phyloP scores from a whole-genome alignment of 2,329 filamentous ascomycete species.

The Acephala macrosclerotiorum region DNA sequence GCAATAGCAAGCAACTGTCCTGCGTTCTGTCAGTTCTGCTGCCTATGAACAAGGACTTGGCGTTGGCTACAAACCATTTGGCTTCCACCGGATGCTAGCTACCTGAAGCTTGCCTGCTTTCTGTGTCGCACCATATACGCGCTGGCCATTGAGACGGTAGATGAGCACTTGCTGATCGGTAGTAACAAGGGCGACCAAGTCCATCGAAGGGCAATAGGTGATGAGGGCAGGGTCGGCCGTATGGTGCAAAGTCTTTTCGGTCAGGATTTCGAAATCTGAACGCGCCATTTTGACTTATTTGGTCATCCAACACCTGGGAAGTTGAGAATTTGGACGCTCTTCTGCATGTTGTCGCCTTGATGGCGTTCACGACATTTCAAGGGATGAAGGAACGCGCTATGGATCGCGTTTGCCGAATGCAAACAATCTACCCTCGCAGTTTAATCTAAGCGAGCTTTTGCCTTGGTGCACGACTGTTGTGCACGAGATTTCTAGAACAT shows the following conservation, averaged over 20 bases:
- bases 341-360: not conserved
- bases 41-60: not conserved
- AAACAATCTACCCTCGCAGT: not conserved
- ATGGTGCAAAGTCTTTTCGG: slow-evolving; percentile 64
- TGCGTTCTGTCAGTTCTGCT: slow-evolving; percentile 41
- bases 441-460: slow-evolving; percentile 7
- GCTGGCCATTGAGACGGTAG: slow-evolving; percentile 79
- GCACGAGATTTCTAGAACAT: not conserved
- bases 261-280: slow-evolving; percentile 50
- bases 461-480: too few species aligned
- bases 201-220: slow-evolving; percentile 83
- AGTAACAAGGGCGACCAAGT: slow-evolving; percentile 79
- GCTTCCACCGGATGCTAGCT: slow-evolving; percentile 47
- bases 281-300: slow-evolving; percentile 28
- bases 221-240: slow-evolving; percentile 65
- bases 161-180: slow-evolving; percentile 74
- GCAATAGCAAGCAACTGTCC: slow-evolving; percentile 82
- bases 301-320: not conserved
- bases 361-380: not conserved
- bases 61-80: slow-evolving; percentile 40
- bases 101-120: slow-evolving; percentile 46
- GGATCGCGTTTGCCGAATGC: not conserved
- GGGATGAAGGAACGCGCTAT: not conserved
- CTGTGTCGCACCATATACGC: slow-evolving; percentile 60
- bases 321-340: not conserved